phyloP scores from a whole-genome alignment of 1,139 yeast genomes.

The Debaryomyces subglobosus region DNA sequence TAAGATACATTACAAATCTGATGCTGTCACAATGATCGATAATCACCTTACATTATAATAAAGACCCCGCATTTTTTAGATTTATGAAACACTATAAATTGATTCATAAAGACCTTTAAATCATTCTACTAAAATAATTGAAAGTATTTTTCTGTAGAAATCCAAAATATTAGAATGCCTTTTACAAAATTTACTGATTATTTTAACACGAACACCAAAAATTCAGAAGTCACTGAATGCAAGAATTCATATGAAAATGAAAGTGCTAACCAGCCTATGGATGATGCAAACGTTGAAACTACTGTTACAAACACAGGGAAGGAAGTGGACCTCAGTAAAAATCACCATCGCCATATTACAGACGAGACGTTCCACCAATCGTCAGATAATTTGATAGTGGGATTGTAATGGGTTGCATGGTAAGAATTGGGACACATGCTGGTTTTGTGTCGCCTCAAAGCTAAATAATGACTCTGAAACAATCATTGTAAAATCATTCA shows the following conservation, averaged over 20 bases:
- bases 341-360: slow-evolving; percentile 17
- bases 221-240: neutral
- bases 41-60: neutral
- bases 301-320: neutral
- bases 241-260: neutral
- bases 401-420: slow-evolving; percentile 20
- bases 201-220: slow-evolving; percentile 2
- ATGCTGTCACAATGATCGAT: neutral
- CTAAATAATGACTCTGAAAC: neutral
- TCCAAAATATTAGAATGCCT: slow-evolving; percentile 1
- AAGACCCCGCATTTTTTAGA: slow-evolving; percentile 1
- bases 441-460: neutral
- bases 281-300: neutral
- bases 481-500: neutral
- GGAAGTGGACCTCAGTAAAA: neutral
- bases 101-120: neutral
- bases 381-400: slow-evolving; percentile 36
- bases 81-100: slow-evolving; percentile 1
- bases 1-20: neutral
- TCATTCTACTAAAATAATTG: neutral
- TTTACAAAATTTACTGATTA: slow-evolving; percentile 4
- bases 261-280: neutral
- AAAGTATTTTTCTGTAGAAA: neutral
- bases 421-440: neutral
- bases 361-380: slow-evolving; percentile 29